A percentile compares a stretch with the other conserved stretches of the same genome.
Evolutionary conservation across 768 basidiomycete genomes (phyloP).

Genomic region (Dacryopinax primogenitus): DNA sequence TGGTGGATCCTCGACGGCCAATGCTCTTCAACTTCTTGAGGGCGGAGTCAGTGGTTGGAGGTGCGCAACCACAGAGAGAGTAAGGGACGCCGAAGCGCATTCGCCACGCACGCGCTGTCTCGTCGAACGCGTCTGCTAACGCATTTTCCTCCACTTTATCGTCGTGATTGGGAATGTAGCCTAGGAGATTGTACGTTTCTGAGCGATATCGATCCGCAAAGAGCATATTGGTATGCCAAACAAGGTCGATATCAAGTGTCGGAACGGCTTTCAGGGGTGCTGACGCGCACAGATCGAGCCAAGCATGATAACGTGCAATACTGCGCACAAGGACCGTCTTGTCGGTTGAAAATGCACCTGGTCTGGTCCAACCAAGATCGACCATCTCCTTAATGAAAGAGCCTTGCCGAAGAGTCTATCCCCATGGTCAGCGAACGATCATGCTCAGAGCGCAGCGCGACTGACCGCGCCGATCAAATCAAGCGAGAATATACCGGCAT

Average conservation of each 20-base stretch:
- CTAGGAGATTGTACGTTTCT: not conserved
- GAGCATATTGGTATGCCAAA: constrained; percentile 65
- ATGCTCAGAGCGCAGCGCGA: not conserved
- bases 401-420: not conserved
- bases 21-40: not conserved
- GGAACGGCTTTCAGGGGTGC: constrained; percentile 40
- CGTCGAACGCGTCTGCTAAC: constrained; percentile 37
- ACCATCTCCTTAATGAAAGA: not conserved
- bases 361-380: not conserved
- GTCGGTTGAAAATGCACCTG: not conserved
- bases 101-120: constrained; percentile 41
- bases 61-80: constrained; percentile 47
- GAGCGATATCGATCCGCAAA: constrained; percentile 34
- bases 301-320: constrained; percentile 19
- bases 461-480: not conserved
- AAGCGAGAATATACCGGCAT: not conserved
- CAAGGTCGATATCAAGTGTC: constrained; percentile 61
- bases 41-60: constrained; percentile 17
- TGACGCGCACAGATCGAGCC: constrained; percentile 44
- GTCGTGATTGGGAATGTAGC: constrained; percentile 29
- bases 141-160: constrained; percentile 38
- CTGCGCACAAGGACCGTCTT: not conserved
- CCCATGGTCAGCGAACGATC: not conserved
- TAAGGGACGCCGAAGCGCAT: constrained; percentile 42
- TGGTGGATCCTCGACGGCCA: not conserved